phyloP scores from a whole-genome alignment of 306 rosid species.

The Vachellia collinsii region DNA sequence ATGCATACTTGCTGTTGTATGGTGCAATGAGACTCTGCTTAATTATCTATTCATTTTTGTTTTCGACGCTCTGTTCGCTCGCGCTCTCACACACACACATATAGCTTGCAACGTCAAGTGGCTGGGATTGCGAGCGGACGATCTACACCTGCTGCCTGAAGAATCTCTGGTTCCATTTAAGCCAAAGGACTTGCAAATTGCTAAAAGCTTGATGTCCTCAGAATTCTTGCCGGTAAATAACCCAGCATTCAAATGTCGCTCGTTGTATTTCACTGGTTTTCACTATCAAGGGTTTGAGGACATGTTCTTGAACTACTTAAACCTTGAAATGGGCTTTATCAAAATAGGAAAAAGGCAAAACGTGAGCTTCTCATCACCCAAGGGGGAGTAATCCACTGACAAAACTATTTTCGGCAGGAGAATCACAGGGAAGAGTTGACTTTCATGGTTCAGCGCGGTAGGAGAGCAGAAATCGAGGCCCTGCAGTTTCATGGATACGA shows the following conservation, averaged over 20 bases:
- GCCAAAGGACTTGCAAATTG: conserved; percentile 76
- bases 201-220: conserved; percentile 81
- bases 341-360: background rate
- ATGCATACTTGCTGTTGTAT: background rate
- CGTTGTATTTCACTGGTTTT: background rate
- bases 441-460: conserved; percentile 67
- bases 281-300: conserved; percentile 11
- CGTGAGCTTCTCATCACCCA: background rate
- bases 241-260: conserved; percentile 6
- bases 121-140: conserved; percentile 79
- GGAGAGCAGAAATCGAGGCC: conserved; percentile 88
- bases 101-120: conserved; percentile 90
- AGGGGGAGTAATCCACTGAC: background rate
- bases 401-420: conserved; percentile 57
- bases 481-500: conserved; percentile 74
- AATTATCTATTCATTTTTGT: background rate
- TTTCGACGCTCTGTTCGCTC: background rate
- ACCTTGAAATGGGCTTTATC: background rate
- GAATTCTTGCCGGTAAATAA: conserved; percentile 63
- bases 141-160: conserved; percentile 61
- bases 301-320: background rate
- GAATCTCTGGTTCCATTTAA: conserved; percentile 70
- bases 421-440: conserved; percentile 73
- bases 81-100: background rate
- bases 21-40: conserved; percentile 20